A percentile compares a stretch with the other conserved stretches of the same genome.
These are phyloP conservation scores for Aureobasidium sp. DNA, from an alignment of 2,329 filamentous ascomycete species.

Conservation along the genomic window DNA sequence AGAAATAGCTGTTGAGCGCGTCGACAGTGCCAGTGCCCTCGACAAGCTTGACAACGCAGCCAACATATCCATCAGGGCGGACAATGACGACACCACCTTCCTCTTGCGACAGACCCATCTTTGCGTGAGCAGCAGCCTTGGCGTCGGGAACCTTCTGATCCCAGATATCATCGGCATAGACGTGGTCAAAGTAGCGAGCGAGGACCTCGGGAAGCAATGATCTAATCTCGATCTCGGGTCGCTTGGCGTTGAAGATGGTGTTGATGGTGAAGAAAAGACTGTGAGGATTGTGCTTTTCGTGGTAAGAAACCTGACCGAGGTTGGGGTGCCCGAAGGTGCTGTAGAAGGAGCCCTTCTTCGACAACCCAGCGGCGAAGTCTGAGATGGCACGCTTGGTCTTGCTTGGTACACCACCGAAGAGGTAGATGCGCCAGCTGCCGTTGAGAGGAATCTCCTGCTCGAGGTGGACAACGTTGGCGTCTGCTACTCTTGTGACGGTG, in stretches of 20 bases:
- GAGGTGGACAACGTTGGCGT: slow-evolving; percentile 83
- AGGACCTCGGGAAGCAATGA: slow-evolving; percentile 64
- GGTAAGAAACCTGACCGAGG: slow-evolving; percentile 57
- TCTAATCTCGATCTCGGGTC: slow-evolving; percentile 65
- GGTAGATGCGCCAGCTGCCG: slow-evolving; percentile 76
- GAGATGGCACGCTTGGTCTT: slow-evolving; percentile 56
- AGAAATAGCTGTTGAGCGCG: slow-evolving; percentile 79
- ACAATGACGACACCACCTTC: slow-evolving; percentile 76
- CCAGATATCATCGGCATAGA: slow-evolving; percentile 80
- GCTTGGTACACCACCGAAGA: slow-evolving; percentile 68
- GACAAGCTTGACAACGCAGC: slow-evolving; percentile 63
- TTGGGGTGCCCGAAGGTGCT: slow-evolving; percentile 57
- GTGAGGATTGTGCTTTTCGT: slow-evolving; percentile 80
- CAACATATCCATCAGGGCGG: slow-evolving; percentile 80
- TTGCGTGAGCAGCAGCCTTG: slow-evolving; percentile 70
- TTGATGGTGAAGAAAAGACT: slow-evolving; percentile 74
- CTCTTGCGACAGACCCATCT: slow-evolving; percentile 72
- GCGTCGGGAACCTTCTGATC: slow-evolving; percentile 64
- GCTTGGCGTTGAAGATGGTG: slow-evolving; percentile 63
- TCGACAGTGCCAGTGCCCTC: slow-evolving; percentile 75
- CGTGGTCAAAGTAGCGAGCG: slow-evolving; percentile 68
- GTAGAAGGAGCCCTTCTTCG: slow-evolving; percentile 65
- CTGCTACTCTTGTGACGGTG: slow-evolving; percentile 77
- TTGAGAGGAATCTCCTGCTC: slow-evolving; percentile 88
- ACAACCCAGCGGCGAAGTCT: slow-evolving; percentile 62